phyloP scores from a whole-genome alignment of 2,329 filamentous ascomycete genomes.

The Ceratocystis cacaofunesta region DNA sequence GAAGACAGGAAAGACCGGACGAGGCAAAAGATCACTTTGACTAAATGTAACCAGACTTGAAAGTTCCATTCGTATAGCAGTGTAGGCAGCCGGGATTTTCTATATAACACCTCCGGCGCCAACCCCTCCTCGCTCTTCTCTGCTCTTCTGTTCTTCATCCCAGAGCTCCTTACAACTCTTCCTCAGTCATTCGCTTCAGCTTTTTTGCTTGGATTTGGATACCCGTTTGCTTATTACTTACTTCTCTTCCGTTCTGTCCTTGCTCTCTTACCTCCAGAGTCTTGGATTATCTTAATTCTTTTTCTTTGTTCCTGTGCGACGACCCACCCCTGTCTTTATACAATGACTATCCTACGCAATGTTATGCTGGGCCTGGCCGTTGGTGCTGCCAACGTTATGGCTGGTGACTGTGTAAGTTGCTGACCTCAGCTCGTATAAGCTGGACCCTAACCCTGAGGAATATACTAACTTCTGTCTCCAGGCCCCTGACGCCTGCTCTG shows the following conservation, averaged over 20 bases:
- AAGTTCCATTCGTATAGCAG: background rate
- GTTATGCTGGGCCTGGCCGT: conserved; percentile 8
- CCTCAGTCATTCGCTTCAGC: background rate
- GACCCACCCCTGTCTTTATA: background rate
- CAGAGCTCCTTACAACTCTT: background rate
- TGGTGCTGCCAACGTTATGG: background rate
- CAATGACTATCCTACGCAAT: conserved; percentile 13
- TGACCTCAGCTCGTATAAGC: background rate
- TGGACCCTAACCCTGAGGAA: background rate
- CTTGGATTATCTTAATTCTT: background rate
- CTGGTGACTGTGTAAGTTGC: conserved; percentile 11
- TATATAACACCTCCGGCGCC: background rate
- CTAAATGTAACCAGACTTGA: background rate
- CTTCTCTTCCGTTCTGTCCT: background rate
- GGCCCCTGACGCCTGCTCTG: conserved; percentile 9
- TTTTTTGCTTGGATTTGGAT: background rate
- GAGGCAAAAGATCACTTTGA: background rate
- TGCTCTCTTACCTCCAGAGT: background rate
- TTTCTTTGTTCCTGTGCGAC: background rate
- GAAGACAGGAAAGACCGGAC: background rate
- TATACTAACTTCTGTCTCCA: background rate
- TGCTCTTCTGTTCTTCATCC: background rate
- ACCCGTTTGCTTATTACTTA: background rate
- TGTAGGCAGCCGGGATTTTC: background rate
- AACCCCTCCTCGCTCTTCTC: background rate